Percentiles rank a stretch among this genome's conserved stretches.
These are phyloP conservation scores for Cryptococcus sp. DNA, from an alignment of 1,284 basidiomycete species.

Conservation along the genomic window DNA sequence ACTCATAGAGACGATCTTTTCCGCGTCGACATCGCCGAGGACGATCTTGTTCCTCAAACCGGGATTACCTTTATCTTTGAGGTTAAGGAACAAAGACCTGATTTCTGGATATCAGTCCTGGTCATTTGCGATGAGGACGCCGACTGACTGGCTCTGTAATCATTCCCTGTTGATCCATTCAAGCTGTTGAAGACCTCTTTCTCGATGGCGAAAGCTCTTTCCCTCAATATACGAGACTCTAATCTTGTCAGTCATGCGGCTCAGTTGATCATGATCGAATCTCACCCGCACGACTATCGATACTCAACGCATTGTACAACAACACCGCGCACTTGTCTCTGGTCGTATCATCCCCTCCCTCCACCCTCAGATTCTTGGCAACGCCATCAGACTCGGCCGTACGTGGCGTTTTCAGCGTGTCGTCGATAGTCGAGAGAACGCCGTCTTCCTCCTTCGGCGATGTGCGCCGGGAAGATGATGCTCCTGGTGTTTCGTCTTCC, in stretches of 20 bases:
- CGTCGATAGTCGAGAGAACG: slow-evolving; percentile 48
- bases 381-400: slow-evolving; percentile 67
- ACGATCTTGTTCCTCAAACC: slow-evolving; percentile 77
- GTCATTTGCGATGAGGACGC: too few relatives aligned
- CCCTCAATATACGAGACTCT: slow-evolving; percentile 47
- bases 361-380: slow-evolving; percentile 36
- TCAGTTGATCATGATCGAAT: slow-evolving; percentile 20
- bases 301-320: slow-evolving; percentile 83
- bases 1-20: slow-evolving; percentile 72
- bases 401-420: slow-evolving; percentile 52
- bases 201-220: slow-evolving; percentile 50
- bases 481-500: slow-evolving; percentile 5
- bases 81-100: slow-evolving; percentile 81
- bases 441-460: slow-evolving; percentile 7
- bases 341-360: slow-evolving; percentile 53
- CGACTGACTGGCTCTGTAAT: slow-evolving; percentile 46
- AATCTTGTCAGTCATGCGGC: background rate
- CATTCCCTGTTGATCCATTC: slow-evolving; percentile 42
- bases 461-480: slow-evolving; percentile 6
- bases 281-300: slow-evolving; percentile 79
- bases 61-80: slow-evolving; percentile 95
- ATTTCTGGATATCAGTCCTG: slow-evolving; percentile 56
- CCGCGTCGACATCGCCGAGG: slow-evolving; percentile 67
- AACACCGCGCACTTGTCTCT: slow-evolving; percentile 86
- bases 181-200: slow-evolving; percentile 40